Evolutionary conservation across 306 rosid genomes (phyloP), one percentile per base, ranked within the genome.

Genomic region (Hippophae rhamnoides): DNA sequence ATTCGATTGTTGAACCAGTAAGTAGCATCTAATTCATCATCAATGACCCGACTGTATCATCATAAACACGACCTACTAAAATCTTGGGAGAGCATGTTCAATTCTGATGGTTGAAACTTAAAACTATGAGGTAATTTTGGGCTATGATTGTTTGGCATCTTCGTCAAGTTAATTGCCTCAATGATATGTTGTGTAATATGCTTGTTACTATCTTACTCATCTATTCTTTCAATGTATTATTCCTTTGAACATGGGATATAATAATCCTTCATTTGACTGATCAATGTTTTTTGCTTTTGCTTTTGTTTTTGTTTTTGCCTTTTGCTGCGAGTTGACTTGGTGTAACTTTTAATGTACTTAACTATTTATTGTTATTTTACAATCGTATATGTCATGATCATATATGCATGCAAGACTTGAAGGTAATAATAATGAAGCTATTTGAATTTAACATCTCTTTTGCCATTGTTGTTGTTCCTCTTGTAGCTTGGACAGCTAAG

Each of bases 181-280:
- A 64, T 64, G 53, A 5, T 49, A 40, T 55, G 55, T 50, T 60
- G 60, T 41, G 23, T 56, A 12, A 52, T 43, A 54, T 47, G 56
- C 57, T 60, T 73, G 67, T 27, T 47, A 3, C 56, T 44, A 43
- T 70, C 41, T 47, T 8, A 41, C 44, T 26, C 68, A 50, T 63
- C 13, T 51, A 81, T 79, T 81, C 83, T 81, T 79, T 81, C 67
- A 23, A 71, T 77, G 81, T 81, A 78, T 74, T 79, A 75, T 79
- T 79, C 77, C 44, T 57, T 60, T 63, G 69, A 72, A 59, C 68
- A 59, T 47, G 31, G 69, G 72, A 49, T 25, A 51, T 55, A 60
- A 46, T 63, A 45, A 68, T 63, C 72, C 38, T 54, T 62, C 70
- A 69, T 49, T 76, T 69, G 66, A 63, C 69, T 63, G 46, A 38